Percentiles rank a stretch among this genome's conserved stretches.
phyloP scores from a whole-genome alignment of 345 rosid genomes.

The Eucalyptus camaldulensis region DNA sequence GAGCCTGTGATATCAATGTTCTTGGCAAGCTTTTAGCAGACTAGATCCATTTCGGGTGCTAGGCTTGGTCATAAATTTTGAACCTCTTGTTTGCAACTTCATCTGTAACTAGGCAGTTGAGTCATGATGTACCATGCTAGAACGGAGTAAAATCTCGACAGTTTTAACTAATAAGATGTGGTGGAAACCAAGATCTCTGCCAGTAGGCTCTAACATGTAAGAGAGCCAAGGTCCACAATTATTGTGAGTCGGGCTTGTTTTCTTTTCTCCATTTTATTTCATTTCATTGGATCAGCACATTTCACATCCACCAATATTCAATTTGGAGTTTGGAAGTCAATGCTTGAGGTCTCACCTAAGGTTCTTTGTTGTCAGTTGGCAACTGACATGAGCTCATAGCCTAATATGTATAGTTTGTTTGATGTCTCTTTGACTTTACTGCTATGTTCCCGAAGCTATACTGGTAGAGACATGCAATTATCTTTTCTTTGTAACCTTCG shows the following conservation, averaged over 20 bases:
- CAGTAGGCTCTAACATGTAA: background rate
- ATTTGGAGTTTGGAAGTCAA: background rate
- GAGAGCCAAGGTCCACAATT: background rate
- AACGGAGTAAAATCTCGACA: background rate
- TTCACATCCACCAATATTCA: background rate
- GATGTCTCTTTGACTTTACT: background rate
- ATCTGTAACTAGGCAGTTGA: background rate
- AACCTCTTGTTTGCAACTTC: background rate
- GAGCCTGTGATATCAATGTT: background rate
- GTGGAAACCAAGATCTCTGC: background rate
- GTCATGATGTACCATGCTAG: background rate
- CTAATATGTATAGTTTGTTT: background rate
- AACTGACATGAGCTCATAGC: background rate
- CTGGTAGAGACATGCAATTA: background rate
- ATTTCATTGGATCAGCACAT: background rate
- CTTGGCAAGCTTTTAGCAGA: background rate
- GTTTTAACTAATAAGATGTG: background rate
- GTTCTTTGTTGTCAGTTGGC: background rate
- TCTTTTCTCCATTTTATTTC: background rate
- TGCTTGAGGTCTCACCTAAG: background rate
- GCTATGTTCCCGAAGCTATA: background rate
- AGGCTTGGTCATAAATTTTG: background rate
- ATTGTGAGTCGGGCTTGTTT: background rate
- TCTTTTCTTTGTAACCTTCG: background rate
- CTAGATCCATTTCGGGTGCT: background rate